Evolutionary conservation across 768 basidiomycete species (phyloP), one percentile per base, ranked within the genome.

Genomic region (Cubamyces sp.): DNA sequence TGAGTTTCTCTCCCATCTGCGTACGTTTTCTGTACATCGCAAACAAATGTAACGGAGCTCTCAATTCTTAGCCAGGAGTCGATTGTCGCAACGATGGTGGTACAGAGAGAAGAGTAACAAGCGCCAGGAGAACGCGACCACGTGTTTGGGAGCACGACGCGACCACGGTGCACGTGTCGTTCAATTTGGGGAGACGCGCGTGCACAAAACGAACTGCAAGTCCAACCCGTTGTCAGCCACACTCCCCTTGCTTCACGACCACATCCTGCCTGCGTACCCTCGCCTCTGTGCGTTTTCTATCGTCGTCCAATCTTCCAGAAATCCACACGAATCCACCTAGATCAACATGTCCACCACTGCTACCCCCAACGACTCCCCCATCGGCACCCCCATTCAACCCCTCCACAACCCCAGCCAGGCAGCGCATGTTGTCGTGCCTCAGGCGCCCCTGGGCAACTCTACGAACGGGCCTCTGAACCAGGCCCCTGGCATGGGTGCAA

Each of bases 401-500:
- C 83, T 96, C 67, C 94, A 96, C 76, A 89, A 93, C 72, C 92
- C 93, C 16, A 81, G 83, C 1, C 88, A 90, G 69, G 90, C 91
- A 42, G 92, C 92, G 1, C 84, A 87, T 61, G 78, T 94, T 66
- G 85, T 87, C 46, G 81, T 90, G 15, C 91, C 92, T 1, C 87
- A 92, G 70, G 91, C 90, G 28, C 91, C 90, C 5, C 80, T 94
- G 5, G 90, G 91, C 15, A 92, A 87, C 66, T 71, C 82, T 12
- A 81, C 82, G 37, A 82, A 82, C 57, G 80, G 79, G 16, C 75
- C 81, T 23, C 77, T 73, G 28, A 85, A 81, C 70, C 81, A 82
- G 62, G 85, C 79, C 15, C 84, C 83, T 34, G 88, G 88, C 37
- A 84, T 94, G 82, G 95, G 94, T 16, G 88, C 91, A 53, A 97